A percentile compares a stretch with the other conserved stretches of the same genome.
Conservation (phyloP, 2,329 filamentous ascomycete species). For the Coniella vitis region DNA sequence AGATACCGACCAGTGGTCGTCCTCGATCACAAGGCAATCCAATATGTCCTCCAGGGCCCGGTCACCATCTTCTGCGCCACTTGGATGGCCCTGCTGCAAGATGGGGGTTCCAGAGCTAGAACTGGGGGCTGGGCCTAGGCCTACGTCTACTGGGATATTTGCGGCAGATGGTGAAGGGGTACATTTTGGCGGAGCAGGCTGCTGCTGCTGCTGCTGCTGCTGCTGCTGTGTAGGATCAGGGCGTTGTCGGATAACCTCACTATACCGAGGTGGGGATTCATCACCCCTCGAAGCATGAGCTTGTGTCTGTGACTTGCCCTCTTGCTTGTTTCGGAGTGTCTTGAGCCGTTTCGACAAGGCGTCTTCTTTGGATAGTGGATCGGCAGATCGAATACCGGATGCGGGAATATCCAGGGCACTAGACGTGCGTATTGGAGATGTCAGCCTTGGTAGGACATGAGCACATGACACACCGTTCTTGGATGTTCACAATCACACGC, state of each 20-base stretch:
- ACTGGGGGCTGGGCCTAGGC: too few species aligned
- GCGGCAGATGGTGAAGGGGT: too few species aligned
- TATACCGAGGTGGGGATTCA: slow-evolving; percentile 10
- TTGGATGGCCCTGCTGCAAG: slow-evolving; percentile 22
- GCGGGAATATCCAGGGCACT: slow-evolving; percentile 23
- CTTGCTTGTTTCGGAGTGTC: slow-evolving; percentile 37
- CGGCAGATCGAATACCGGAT: slow-evolving; percentile 34
- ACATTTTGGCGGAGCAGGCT: too few species aligned
- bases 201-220: too few species aligned
- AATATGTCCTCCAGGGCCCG: slow-evolving; percentile 45
- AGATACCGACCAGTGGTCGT: slow-evolving; percentile 9
- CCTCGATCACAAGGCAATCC: slow-evolving; percentile 31
- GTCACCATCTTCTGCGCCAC: slow-evolving; percentile 38
- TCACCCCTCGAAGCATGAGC: background rate
- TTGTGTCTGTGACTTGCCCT: slow-evolving; percentile 4
- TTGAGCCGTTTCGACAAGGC: slow-evolving; percentile 45
- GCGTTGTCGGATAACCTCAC: background rate
- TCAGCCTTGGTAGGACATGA: slow-evolving; percentile 1
- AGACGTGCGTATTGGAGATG: background rate
- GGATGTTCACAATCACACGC: too few species aligned
- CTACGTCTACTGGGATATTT: too few species aligned
- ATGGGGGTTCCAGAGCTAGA: too few species aligned
- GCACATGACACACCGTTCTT: too few species aligned
- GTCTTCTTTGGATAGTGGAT: slow-evolving; percentile 41
- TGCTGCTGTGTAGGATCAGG: too few species aligned